Conservation (phyloP, 805 yeast genomes). For the Candida montana region DNA sequence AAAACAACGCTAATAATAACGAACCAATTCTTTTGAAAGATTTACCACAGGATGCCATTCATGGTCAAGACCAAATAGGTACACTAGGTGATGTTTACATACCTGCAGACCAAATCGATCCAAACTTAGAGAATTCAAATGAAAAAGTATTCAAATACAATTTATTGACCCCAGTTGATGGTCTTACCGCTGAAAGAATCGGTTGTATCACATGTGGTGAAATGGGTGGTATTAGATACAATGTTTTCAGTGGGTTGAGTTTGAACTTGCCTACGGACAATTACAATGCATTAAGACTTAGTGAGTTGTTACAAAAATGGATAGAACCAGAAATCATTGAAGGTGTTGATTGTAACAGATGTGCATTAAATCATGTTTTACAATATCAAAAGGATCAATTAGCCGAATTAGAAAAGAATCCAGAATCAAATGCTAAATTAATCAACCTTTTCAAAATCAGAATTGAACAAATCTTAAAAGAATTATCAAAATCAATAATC, state of each 20-base stretch:
- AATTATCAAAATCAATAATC: slow-evolving; percentile 61
- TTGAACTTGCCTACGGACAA: slow-evolving; percentile 57
- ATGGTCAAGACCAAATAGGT: slow-evolving; percentile 45
- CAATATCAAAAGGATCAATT: slow-evolving; percentile 41
- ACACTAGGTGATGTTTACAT: slow-evolving; percentile 60
- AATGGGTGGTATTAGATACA: slow-evolving; percentile 84
- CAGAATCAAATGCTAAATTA: slow-evolving; percentile 25
- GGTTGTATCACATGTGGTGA: slow-evolving; percentile 92
- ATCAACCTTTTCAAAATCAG: slow-evolving; percentile 36
- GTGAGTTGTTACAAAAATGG: slow-evolving; percentile 60
- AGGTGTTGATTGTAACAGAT: slow-evolving; percentile 92
- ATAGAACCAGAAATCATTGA: slow-evolving; percentile 78
- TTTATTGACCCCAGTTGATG: slow-evolving; percentile 86
- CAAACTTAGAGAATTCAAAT: slow-evolving; percentile 43
- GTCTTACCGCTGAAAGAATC: slow-evolving; percentile 79
- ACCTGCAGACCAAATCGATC: slow-evolving; percentile 75
- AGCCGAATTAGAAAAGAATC: slow-evolving; percentile 22
- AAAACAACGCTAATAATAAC: slow-evolving; percentile 8
- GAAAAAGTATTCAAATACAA: slow-evolving; percentile 46
- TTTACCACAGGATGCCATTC: slow-evolving; percentile 32
- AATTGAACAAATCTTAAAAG: slow-evolving; percentile 43
- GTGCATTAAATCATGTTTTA: slow-evolving; percentile 64
- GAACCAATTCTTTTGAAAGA: slow-evolving; percentile 24
- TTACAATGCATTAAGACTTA: slow-evolving; percentile 38
- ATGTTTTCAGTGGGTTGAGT: slow-evolving; percentile 70